Conservation (phyloP, 2,329 filamentous ascomycete genomes). For the Ophiostoma sp. region DNA sequence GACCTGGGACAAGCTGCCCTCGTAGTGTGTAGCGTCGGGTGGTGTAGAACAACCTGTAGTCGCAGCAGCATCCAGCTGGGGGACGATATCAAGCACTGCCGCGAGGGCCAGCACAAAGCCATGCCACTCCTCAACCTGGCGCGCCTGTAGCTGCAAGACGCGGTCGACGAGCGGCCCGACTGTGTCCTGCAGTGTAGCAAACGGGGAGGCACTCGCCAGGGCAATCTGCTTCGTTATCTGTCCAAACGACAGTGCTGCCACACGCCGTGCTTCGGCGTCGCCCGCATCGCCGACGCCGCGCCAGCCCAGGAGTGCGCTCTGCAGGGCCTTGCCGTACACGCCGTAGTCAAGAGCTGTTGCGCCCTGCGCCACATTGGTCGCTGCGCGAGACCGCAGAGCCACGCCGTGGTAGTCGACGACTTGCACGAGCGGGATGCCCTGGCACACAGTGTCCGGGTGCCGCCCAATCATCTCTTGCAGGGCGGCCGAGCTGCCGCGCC, state of each 20-base stretch:
- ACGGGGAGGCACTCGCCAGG: background rate
- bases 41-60: background rate
- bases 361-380: constrained; percentile 67
- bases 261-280: constrained; percentile 67
- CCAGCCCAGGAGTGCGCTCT: constrained; percentile 73
- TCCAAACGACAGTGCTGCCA: constrained; percentile 66
- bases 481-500: constrained; percentile 85
- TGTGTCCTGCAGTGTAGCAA: background rate
- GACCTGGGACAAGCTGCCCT: constrained; percentile 26
- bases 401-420: constrained; percentile 90
- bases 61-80: constrained; percentile 27
- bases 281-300: constrained; percentile 74
- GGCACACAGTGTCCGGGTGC: constrained; percentile 75
- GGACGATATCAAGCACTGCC: constrained; percentile 48
- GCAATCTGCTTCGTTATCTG: constrained; percentile 42
- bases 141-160: constrained; percentile 41
- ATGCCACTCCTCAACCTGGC: constrained; percentile 66
- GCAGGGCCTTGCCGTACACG: constrained; percentile 65
- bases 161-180: constrained; percentile 27
- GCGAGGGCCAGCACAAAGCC: constrained; percentile 61
- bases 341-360: constrained; percentile 58
- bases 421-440: constrained; percentile 84
- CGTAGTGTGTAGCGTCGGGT: background rate
- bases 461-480: constrained; percentile 90
- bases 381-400: constrained; percentile 76